Evolutionary conservation across 108 stramenopile genomes (phyloP).

Genomic region (Epithemia pelagica): DNA sequence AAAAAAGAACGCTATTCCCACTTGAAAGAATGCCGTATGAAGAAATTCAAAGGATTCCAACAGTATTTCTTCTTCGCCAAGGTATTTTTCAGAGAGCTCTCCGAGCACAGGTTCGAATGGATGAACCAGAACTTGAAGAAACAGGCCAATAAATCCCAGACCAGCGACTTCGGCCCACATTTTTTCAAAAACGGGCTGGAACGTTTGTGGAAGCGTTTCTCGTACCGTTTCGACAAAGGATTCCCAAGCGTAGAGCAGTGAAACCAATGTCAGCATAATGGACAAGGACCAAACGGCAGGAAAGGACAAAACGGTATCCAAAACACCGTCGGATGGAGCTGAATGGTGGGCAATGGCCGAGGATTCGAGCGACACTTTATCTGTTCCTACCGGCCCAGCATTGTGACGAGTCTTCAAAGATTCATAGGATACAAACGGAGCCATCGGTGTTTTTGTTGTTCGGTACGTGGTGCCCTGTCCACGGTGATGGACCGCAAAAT

Average conservation of each 20-base stretch:
- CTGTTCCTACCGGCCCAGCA: no score
- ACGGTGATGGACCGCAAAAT: no score
- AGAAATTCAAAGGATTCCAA: constrained; percentile 39
- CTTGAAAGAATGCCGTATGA: constrained; percentile 35
- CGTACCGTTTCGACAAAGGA: constrained; percentile 20
- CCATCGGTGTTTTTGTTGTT: no score
- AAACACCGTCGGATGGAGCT: background rate
- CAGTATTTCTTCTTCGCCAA: constrained; percentile 33
- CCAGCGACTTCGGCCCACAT: constrained; percentile 36
- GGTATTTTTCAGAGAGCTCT: constrained; percentile 15
- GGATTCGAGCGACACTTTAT: no score
- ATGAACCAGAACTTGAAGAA: background rate
- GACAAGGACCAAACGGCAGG: constrained; percentile 21
- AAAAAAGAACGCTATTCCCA: constrained; percentile 32
- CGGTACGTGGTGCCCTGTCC: no score
- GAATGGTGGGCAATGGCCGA: no score
- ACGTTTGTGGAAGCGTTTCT: constrained; percentile 17
- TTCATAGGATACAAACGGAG: no score
- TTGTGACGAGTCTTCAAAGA: no score
- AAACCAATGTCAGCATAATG: constrained; percentile 29
- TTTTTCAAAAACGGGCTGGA: constrained; percentile 27
- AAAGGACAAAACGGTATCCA: background rate
- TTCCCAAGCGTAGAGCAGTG: constrained; percentile 26
- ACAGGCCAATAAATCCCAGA: constrained; percentile 29
- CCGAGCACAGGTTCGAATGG: constrained; percentile 13